phyloP scores from a whole-genome alignment of 1,284 basidiomycete genomes.

The Agaricales sp. region DNA sequence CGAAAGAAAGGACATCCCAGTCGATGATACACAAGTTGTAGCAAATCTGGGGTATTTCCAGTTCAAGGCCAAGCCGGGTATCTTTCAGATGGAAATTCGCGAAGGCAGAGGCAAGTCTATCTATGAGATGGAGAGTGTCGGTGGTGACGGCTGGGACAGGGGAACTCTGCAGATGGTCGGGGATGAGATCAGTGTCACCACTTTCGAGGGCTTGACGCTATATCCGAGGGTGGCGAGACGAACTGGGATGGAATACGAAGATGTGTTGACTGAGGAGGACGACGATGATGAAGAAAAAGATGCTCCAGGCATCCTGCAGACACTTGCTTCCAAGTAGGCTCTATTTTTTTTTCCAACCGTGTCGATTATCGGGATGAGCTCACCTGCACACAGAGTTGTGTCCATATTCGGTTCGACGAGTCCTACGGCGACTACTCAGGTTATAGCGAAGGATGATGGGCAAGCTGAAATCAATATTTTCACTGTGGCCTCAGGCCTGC shows the following conservation, averaged over 20 bases:
- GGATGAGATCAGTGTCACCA: conserved; percentile 67
- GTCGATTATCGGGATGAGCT: conserved; percentile 3
- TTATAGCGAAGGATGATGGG: conserved; percentile 20
- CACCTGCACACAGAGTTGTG: conserved; percentile 30
- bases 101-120: conserved; percentile 75
- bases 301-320: conserved; percentile 33
- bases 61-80: conserved; percentile 87
- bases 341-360: conserved; percentile 1
- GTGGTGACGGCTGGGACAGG: conserved; percentile 78
- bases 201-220: conserved; percentile 81
- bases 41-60: conserved; percentile 96
- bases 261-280: conserved; percentile 53
- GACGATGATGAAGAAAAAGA: conserved; percentile 19
- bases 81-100: conserved; percentile 77
- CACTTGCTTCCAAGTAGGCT: conserved; percentile 39
- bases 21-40: conserved; percentile 83
- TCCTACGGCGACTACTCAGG: conserved; percentile 11
- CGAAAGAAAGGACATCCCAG: conserved; percentile 33
- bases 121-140: conserved; percentile 76
- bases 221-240: conserved; percentile 71
- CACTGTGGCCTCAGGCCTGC: conserved; percentile 91
- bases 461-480: conserved; percentile 97
- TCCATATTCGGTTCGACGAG: conserved; percentile 39
- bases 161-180: conserved; percentile 55
- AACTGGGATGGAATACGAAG: conserved; percentile 70